Base-by-base conservation (phyloP, 768 basidiomycete genomes). In the Xerocomus spinulosus region DNA sequence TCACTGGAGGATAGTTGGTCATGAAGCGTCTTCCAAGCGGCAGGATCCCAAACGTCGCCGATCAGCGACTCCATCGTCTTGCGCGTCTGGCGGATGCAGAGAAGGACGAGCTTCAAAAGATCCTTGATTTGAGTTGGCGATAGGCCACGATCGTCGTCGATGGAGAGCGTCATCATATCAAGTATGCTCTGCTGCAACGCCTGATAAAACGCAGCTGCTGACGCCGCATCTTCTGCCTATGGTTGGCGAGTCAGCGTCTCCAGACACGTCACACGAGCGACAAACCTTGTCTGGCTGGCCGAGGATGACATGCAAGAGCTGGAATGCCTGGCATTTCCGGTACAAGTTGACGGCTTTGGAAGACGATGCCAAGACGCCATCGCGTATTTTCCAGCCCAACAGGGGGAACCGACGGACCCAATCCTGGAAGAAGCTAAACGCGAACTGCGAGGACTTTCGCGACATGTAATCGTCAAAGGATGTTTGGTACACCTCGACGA, bases 361-460 rank as follows among this genome's bases (percentile, higher is more conserved):
- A 2, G 78, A 72, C 8, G 81, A 66, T 15, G 75, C 71, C 30
- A 90, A 53, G n/a, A 95, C 62, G 46, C 78, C 73, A 15, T 73
- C 63, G 9, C 83, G 79, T 18, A 92, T 64, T 29, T 54, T 62
- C 87, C 91, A 92, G 17, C 79, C 87, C 13, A 74, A 68, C 4
- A 64, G 47, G 0, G 88, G 82, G 65, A 79, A 78, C 32, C 87
- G 81, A 17, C 76, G 76, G 50, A 87, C 72, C 61, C 87, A 87
- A 45, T 91, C 87, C 39, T 81, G 74, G 72, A 97, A 85, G 72
- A 93, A 93, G 38, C 64, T 68, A 5, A 78, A 64, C 57, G 85
- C 84, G 37, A 94, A 74, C 24, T 78, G 72, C 3, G 91, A 93
- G 36, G 81, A 79, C 70, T 95, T 96, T 49, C 89, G 79, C 6